Percentiles rank a stretch among this genome's conserved stretches.
phyloP scores from a whole-genome alignment of 148 eudicot genomes.

The Camellia lanceoleosa region DNA sequence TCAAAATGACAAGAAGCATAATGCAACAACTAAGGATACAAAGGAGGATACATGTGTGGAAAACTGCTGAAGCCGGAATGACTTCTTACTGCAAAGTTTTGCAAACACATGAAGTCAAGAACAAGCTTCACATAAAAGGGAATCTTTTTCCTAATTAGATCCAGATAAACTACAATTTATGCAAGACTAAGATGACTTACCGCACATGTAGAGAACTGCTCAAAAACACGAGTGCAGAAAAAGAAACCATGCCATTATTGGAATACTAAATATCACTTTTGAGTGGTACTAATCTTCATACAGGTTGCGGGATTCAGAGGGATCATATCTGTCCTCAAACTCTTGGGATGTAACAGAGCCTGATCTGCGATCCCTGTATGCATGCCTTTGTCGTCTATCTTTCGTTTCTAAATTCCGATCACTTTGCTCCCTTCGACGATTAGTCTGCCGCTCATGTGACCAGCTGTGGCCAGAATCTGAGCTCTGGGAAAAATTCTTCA shows the following conservation, averaged over 20 bases:
- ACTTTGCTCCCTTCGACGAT: slow-evolving; percentile 38
- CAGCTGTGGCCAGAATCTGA: slow-evolving; percentile 27
- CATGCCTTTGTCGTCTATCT: slow-evolving; percentile 35
- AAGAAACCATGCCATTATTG: slow-evolving; percentile 1
- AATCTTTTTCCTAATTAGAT: slow-evolving; percentile 14
- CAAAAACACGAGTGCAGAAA: not conserved
- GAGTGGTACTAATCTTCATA: slow-evolving; percentile 25
- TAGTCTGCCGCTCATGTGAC: slow-evolving; percentile 39
- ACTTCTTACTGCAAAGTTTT: slow-evolving; percentile 58
- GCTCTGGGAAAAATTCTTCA: slow-evolving; percentile 18
- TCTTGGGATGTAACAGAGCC: slow-evolving; percentile 31
- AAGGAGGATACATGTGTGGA: slow-evolving; percentile 72
- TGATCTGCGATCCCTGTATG: slow-evolving; percentile 29
- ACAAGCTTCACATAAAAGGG: slow-evolving; percentile 25
- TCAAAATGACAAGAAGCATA: slow-evolving; percentile 5
- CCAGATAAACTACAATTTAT: slow-evolving; percentile 18
- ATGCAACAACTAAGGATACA: slow-evolving; percentile 66
- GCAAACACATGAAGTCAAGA: slow-evolving; percentile 31
- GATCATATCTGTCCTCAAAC: slow-evolving; percentile 85
- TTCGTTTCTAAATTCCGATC: slow-evolving; percentile 27
- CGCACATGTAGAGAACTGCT: slow-evolving; percentile 14
- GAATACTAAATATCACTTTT: slow-evolving; percentile 9
- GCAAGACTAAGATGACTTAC: slow-evolving; percentile 15
- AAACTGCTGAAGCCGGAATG: slow-evolving; percentile 58
- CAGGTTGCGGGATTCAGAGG: slow-evolving; percentile 49